Evolutionary conservation across 495 filamentous ascomycete species (phyloP).

Genomic region (Lasiosphaeria miniovina): DNA sequence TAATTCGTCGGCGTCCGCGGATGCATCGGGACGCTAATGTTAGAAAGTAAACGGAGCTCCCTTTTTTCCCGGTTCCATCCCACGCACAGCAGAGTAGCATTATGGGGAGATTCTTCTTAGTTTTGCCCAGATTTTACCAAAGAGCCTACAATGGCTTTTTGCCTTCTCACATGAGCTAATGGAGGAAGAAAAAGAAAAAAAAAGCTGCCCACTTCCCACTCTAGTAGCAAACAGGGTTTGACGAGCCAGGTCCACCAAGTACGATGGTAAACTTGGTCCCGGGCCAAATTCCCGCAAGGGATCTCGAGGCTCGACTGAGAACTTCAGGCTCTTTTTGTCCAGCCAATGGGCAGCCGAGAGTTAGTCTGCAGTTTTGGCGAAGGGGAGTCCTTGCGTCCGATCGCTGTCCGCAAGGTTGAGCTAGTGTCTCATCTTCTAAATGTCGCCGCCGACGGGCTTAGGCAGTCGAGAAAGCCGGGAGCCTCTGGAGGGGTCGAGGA

Average conservation of each 20-base stretch:
- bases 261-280: neutral
- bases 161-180: too few relatives aligned
- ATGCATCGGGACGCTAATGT: neutral
- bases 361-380: neutral
- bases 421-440: neutral
- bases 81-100: neutral
- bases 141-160: too few relatives aligned
- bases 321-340: neutral
- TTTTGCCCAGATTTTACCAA: too few relatives aligned
- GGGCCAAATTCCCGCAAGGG: neutral
- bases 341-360: neutral
- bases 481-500: neutral
- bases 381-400: conserved; percentile 1
- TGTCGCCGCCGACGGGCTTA: neutral
- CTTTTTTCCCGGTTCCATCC: neutral
- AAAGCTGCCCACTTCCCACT: neutral
- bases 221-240: neutral
- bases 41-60: neutral
- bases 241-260: neutral
- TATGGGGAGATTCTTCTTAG: neutral
- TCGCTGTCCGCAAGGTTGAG: neutral
- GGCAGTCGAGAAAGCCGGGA: neutral
- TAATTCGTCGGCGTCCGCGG: neutral
- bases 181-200: too few relatives aligned
- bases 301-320: neutral